Evolutionary conservation across 129 eudicot species (phyloP).

Genomic region (Centrapalus pauciflorus): DNA sequence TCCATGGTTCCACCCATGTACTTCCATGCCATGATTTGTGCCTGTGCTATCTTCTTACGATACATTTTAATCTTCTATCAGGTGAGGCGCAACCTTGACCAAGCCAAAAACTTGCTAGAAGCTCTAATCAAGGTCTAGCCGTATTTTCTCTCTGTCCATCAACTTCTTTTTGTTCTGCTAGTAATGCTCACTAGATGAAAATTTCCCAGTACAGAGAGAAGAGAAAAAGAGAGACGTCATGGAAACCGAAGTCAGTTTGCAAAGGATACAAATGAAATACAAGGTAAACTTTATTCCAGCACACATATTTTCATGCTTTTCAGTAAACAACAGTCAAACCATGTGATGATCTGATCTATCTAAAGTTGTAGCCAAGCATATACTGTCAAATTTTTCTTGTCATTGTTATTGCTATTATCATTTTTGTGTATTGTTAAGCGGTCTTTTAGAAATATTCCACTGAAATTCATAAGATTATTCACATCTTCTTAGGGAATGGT

Average conservation of each 20-base stretch:
- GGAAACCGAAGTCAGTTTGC: conserved; percentile 78
- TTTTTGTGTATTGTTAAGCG: too few relatives aligned
- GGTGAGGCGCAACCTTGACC: conserved; percentile 98
- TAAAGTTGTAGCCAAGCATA: neutral
- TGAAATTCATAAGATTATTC: neutral
- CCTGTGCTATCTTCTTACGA: neutral
- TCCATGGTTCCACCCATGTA: neutral
- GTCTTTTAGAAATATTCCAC: neutral
- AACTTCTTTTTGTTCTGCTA: neutral
- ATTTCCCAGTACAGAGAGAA: conserved; percentile 57
- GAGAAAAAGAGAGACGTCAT: conserved; percentile 92
- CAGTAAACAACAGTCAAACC: neutral
- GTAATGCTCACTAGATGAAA: neutral
- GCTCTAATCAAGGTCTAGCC: conserved; percentile 64
- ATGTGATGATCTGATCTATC: neutral
- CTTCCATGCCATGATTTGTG: neutral
- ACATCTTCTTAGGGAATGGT: neutral
- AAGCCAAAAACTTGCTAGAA: conserved; percentile 75
- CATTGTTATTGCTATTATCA: neutral
- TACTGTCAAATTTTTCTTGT: neutral
- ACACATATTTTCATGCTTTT: neutral
- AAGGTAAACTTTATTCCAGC: conserved; percentile 39
- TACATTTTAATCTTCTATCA: conserved; percentile 12
- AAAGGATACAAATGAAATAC: conserved; percentile 75
- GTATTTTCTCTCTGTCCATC: neutral